Conservation (phyloP, 176 grass and related monocot species). For the Lolium multiflorum region DNA sequence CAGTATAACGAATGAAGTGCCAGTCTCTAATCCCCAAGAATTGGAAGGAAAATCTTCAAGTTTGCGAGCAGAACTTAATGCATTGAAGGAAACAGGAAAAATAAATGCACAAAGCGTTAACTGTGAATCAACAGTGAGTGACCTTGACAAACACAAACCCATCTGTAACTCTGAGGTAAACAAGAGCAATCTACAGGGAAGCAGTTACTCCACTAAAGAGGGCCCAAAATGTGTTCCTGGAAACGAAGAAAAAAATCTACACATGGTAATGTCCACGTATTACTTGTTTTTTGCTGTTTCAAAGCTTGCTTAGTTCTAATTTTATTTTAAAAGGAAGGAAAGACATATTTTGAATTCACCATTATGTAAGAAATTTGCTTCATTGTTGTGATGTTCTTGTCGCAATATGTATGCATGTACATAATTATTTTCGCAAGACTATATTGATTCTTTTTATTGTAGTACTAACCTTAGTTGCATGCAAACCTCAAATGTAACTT, state of each 20-base stretch:
- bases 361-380: slow-evolving; percentile 18
- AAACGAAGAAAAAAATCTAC: slow-evolving; percentile 60
- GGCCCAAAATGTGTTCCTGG: slow-evolving; percentile 42
- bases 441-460: background rate
- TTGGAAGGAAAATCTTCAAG: slow-evolving; percentile 47
- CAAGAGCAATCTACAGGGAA: slow-evolving; percentile 40
- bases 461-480: background rate
- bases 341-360: background rate
- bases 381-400: background rate
- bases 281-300: background rate
- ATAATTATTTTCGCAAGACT: background rate
- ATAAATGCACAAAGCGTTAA: slow-evolving; percentile 17
- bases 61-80: slow-evolving; percentile 55
- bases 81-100: slow-evolving; percentile 52
- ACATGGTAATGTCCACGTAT: slow-evolving; percentile 53
- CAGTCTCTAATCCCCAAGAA: slow-evolving; percentile 28
- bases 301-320: background rate
- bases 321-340: background rate
- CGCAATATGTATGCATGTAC: background rate
- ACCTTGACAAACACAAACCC: slow-evolving; percentile 23
- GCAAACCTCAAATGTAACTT: background rate
- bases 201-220: slow-evolving; percentile 44
- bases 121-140: slow-evolving; percentile 38
- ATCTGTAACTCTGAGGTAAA: slow-evolving; percentile 34
- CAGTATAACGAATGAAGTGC: slow-evolving; percentile 21